A percentile compares a stretch with the other conserved stretches of the same genome.
Conservation (phyloP, 2,329 filamentous ascomycete genomes). For the Cadophora luteo-olivacea region DNA sequence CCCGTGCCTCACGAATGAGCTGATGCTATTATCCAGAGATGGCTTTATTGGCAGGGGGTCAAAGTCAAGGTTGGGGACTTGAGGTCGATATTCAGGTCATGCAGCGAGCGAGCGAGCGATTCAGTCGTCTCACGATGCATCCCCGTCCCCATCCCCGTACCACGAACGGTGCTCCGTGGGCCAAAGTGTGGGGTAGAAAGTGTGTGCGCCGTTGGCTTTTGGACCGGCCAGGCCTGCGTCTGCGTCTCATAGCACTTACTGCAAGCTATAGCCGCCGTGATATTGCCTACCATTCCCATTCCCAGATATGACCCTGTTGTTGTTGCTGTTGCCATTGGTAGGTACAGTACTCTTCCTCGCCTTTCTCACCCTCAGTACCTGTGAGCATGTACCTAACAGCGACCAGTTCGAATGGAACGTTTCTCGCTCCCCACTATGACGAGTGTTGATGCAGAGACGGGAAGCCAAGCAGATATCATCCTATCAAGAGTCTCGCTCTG, state of each 20-base stretch:
- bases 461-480: slow-evolving; percentile 20
- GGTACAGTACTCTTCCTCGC: background rate
- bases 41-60: slow-evolving; percentile 16
- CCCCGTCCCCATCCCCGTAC: slow-evolving; percentile 17
- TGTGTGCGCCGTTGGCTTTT: slow-evolving; percentile 19
- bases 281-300: slow-evolving; percentile 14
- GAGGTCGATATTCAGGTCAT: slow-evolving; percentile 8
- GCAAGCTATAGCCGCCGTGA: slow-evolving; percentile 26
- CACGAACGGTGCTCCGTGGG: slow-evolving; percentile 11
- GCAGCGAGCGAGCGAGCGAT: slow-evolving; percentile 17
- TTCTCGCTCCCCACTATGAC: slow-evolving; percentile 31
- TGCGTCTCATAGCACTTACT: background rate
- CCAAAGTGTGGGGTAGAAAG: slow-evolving; percentile 27
- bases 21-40: slow-evolving; percentile 16
- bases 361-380: background rate
- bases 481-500: slow-evolving; percentile 29
- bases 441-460: slow-evolving; percentile 28
- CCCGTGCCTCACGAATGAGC: slow-evolving; percentile 23
- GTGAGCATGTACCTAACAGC: background rate
- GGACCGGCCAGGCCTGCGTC: slow-evolving; percentile 7
- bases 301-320: slow-evolving; percentile 7
- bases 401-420: slow-evolving; percentile 22
- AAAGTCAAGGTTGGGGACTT: background rate
- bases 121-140: slow-evolving; percentile 9
- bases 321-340: background rate